Conservation (phyloP, 108 stramenopile species). For the Pseudonitzschia multiseries region DNA sequence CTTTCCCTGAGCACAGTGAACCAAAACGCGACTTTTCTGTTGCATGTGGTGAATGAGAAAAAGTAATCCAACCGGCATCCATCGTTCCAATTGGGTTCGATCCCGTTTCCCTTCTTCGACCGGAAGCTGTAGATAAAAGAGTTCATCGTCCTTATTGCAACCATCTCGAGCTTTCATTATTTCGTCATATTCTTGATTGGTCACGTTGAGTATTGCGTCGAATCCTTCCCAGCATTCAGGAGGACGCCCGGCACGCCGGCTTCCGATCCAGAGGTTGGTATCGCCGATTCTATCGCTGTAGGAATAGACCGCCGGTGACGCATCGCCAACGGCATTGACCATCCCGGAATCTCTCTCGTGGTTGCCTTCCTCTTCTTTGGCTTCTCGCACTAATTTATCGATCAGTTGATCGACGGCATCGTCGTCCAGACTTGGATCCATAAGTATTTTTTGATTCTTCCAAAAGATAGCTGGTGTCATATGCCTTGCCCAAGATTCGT, state of each 20-base stretch:
- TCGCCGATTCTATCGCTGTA: constrained; percentile 50
- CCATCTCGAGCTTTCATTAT: background rate
- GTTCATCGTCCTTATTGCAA: background rate
- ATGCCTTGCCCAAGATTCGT: constrained; percentile 64
- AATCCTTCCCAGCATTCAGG: constrained; percentile 71
- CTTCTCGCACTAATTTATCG: constrained; percentile 30
- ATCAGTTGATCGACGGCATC: constrained; percentile 44
- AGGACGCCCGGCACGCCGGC: constrained; percentile 63
- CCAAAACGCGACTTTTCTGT: constrained; percentile 45
- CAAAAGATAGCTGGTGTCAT: constrained; percentile 67
- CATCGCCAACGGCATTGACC: background rate
- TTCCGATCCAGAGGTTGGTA: constrained; percentile 62
- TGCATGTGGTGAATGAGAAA: constrained; percentile 52
- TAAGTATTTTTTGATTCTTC: constrained; percentile 33
- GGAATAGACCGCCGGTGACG: background rate
- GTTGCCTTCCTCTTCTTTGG: background rate
- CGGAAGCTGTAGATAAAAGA: constrained; percentile 65
- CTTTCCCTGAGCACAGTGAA: constrained; percentile 80
- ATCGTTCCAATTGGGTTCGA: constrained; percentile 56
- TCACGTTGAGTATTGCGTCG: constrained; percentile 77
- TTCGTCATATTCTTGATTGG: constrained; percentile 61
- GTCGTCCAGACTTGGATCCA: constrained; percentile 26
- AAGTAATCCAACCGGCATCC: constrained; percentile 64
- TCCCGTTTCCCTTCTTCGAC: constrained; percentile 78
- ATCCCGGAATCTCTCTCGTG: too few species aligned